Evolutionary conservation across 192 early-diverging fungal species (phyloP), one percentile per base, ranked within the genome.

Genomic region (Rhizophagus sp.): DNA sequence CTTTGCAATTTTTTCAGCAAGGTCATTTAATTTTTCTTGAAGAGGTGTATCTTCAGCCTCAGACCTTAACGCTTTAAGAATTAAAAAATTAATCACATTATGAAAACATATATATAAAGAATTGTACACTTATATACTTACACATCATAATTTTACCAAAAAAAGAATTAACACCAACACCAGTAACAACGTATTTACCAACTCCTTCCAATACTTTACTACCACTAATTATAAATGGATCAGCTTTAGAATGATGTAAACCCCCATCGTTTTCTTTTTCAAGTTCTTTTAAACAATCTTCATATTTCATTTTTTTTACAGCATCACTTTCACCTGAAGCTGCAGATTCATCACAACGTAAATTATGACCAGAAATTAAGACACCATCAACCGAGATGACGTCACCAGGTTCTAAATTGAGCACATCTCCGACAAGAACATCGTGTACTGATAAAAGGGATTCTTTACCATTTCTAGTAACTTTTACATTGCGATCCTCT

Each of bases 301-400:
- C 91, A 34, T 87, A 84, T 0, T 85, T 81, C 71, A 88, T 85
- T 82, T 99, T 99, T 66, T 90, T 88, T 24, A 99, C 92, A 4
- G 96, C 91, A 80, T 96, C 91, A n/a, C 95, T 92, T 85, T 99
- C 98, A 74, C 98, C 98, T 8, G 97, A 98, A 47, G 95, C 91
- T 8, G 96, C 91, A 19, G 93, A 95, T 85, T 99, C 98, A 81
- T 99, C 98, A 75, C 92, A 93, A 36, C 88, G 85, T 41, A 99
- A 83, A 81, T 96, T 95, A 76, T 94, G 94, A 7, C 92, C 91
- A 17, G 88, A 85, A 34, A 99, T 75, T 27, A 96, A 91, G 34
- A 99, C 85, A 34, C 94, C 98, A 81, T 99, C 98, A 6, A 93
- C 96, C 50, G 96, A 90, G 63, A 97, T 87, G 33, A 99, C 92